Base-by-base conservation (phyloP, 176 grass and related monocot species). In the Musa itinerans region DNA sequence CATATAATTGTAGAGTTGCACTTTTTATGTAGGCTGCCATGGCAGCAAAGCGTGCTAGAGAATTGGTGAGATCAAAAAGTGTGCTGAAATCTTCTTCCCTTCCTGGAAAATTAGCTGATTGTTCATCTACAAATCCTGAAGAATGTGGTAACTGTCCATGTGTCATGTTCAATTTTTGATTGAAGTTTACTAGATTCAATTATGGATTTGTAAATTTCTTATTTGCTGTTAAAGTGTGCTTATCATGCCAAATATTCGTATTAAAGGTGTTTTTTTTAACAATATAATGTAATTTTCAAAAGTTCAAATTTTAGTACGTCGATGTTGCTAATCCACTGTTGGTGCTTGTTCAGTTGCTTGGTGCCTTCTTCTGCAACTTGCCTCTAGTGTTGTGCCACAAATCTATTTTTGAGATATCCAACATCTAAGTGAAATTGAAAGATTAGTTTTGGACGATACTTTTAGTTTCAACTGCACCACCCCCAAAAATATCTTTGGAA, bases 31-130 rank as follows among this genome's bases (percentile, higher is more conserved):
- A 98, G 95, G 95, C 95, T 91, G 88, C 95, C 69, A 64, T 93
- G 86, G 95, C 95, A 52, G 95, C 95, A 20, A 98, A 98, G 70
- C 73, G 88, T 10, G 95, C 95, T 85, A 90, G 95, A 78, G 95
- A 98, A 77, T 81, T 98, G 53, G 88, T 93, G 49, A 93, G 95
- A 71, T 87, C 90, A 78, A 98, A 98, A 79, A 86, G 90, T 71
- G 95, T 98, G 17, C 80, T 98, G 72, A 98, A 89, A 87, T 98
- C 95, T 69, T 94, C 90, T 79, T 89, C 95, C 78, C 80, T 98
- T 71, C 95, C 95, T 82, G 90, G 95, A 59, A 98, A 98, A 79
- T 76, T 98, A 67, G 95, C 90, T 76, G 90, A 98, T 79, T 98
- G 95, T 79, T 88, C 95, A 81, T 81, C 82, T 64, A 78, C 64